A percentile compares a stretch with the other conserved stretches of the same genome.
These are phyloP conservation scores for Epithele typhae DNA, from an alignment of 768 basidiomycete genomes.

Conservation along the genomic window DNA sequence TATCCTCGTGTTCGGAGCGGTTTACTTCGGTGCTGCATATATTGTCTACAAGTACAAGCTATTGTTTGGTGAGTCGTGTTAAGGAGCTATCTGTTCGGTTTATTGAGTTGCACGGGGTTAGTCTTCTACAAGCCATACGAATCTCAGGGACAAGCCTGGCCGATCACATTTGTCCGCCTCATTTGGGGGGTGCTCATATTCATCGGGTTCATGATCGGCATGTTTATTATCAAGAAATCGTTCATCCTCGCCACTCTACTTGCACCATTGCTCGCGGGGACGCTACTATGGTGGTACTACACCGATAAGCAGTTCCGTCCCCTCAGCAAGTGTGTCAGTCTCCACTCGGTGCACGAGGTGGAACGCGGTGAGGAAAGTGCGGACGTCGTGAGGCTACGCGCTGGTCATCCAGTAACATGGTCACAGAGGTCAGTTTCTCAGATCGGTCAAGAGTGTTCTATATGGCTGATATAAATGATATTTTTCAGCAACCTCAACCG, in stretches of 20 bases:
- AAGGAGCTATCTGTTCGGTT: no score
- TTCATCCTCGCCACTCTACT: slow-evolving; percentile 60
- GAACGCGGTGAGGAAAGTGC: slow-evolving; percentile 85
- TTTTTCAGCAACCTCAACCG: slow-evolving; percentile 69
- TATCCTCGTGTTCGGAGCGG: slow-evolving; percentile 90
- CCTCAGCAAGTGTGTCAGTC: slow-evolving; percentile 75
- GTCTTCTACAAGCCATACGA: slow-evolving; percentile 99
- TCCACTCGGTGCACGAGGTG: slow-evolving; percentile 86
- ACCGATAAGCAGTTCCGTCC: slow-evolving; percentile 64
- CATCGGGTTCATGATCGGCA: slow-evolving; percentile 94
- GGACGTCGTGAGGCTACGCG: slow-evolving; percentile 67
- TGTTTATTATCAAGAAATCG: slow-evolving; percentile 71
- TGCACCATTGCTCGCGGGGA: slow-evolving; percentile 70
- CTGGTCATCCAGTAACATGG: slow-evolving; percentile 84
- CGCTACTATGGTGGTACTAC: slow-evolving; percentile 78
- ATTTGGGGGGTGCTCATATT: slow-evolving; percentile 93
- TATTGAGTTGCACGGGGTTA: no score
- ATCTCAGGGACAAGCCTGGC: slow-evolving; percentile 97
- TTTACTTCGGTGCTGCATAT: slow-evolving; percentile 96
- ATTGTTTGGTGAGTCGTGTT: slow-evolving; percentile 81
- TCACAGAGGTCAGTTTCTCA: slow-evolving; percentile 67
- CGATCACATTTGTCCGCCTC: slow-evolving; percentile 87
- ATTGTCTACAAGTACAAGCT: slow-evolving; percentile 98
- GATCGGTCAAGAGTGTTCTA: not conserved
- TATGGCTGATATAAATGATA: not conserved